phyloP scores from a whole-genome alignment of 306 rosid species.

The Rubus idaeus region DNA sequence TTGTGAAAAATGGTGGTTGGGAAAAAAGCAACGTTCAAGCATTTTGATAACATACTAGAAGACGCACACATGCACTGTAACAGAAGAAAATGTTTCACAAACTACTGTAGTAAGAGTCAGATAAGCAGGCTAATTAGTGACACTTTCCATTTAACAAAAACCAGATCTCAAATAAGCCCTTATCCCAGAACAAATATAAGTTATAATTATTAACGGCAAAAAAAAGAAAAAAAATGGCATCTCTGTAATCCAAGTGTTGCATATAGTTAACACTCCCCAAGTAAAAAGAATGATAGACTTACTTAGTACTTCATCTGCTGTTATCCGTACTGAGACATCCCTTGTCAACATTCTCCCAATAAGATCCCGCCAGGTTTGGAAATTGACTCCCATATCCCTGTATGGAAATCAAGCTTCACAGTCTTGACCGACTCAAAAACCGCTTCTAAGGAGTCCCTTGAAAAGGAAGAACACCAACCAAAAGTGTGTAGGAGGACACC shows the following conservation, averaged over 20 bases:
- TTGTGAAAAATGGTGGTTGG: background rate
- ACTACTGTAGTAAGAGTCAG: background rate
- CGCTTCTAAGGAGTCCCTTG: slow-evolving; percentile 79
- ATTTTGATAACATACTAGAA: background rate
- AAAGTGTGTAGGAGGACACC: slow-evolving; percentile 93
- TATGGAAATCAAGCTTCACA: slow-evolving; percentile 68
- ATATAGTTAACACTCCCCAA: background rate
- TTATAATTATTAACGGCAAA: background rate
- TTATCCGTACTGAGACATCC: slow-evolving; percentile 79
- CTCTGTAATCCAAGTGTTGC: slow-evolving; percentile 9
- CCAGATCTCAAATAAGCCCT: background rate
- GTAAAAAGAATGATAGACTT: slow-evolving; percentile 40
- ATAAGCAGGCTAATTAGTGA: background rate
- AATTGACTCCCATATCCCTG: slow-evolving; percentile 71
- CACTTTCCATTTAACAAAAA: background rate
- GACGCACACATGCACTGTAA: background rate
- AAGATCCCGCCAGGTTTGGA: slow-evolving; percentile 92
- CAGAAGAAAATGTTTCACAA: background rate
- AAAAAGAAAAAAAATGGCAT: background rate
- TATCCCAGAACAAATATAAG: background rate
- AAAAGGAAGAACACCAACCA: slow-evolving; percentile 85
- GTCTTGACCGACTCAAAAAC: slow-evolving; percentile 92
- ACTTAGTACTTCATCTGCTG: slow-evolving; percentile 96
- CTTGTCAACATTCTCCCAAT: slow-evolving; percentile 91
- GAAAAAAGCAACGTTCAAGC: background rate